Conservation (phyloP, 139 green algal genomes). For the Parachlorella kessleri region DNA sequence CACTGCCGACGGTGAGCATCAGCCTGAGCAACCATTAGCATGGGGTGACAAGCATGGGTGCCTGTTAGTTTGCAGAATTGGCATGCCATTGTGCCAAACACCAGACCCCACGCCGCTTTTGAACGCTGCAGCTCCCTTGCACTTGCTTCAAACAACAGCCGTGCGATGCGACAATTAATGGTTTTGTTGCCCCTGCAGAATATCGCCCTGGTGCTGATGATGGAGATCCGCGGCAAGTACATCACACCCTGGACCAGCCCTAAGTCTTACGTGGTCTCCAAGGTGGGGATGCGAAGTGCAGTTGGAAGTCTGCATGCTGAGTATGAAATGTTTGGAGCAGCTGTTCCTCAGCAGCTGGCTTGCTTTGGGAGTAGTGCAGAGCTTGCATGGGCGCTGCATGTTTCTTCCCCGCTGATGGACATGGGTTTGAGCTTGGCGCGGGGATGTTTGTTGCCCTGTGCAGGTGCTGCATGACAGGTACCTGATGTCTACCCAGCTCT, state of each 20-base stretch:
- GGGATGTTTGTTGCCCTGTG: no score
- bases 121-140: background rate
- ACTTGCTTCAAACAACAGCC: background rate
- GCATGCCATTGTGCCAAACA: background rate
- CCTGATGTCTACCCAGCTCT: slow-evolving; percentile 7
- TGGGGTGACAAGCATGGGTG: background rate
- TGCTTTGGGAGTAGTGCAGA: no score
- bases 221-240: slow-evolving; percentile 23
- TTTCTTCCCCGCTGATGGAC: no score
- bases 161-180: background rate
- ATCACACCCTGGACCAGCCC: slow-evolving; percentile 21
- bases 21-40: background rate
- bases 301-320: background rate
- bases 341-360: no score
- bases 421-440: background rate
- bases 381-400: no score
- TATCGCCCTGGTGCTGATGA: slow-evolving; percentile 6
- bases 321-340: background rate
- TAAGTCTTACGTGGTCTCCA: slow-evolving; percentile 15
- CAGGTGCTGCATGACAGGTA: slow-evolving; percentile 23
- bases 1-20: slow-evolving; percentile 13
- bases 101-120: background rate
- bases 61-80: background rate
- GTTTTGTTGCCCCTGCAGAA: background rate
- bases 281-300: background rate